Evolutionary conservation across 2,329 filamentous ascomycete genomes (phyloP).

Genomic region (Sporothrix schenckii): DNA sequence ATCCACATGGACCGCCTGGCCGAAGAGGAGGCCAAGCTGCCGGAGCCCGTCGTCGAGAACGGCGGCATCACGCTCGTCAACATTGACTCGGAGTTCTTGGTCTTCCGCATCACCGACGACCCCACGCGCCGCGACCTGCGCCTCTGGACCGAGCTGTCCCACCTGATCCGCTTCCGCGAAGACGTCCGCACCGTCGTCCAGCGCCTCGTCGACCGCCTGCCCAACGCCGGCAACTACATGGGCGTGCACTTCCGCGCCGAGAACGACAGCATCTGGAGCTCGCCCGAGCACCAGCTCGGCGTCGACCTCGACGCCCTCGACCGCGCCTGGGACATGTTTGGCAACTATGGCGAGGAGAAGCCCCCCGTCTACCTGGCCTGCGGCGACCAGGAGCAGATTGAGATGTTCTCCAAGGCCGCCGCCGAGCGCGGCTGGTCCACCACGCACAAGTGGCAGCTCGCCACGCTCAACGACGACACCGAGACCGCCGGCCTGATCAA

Average conservation of each 20-base stretch:
- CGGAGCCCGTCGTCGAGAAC: constrained; percentile 25
- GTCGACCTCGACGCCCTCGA: constrained; percentile 45
- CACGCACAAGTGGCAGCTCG: constrained; percentile 43
- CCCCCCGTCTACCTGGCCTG: constrained; percentile 45
- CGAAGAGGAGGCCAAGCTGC: constrained; percentile 24
- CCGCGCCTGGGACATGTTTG: constrained; percentile 40
- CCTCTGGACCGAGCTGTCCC: constrained; percentile 44
- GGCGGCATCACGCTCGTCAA: constrained; percentile 41
- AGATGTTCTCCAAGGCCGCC: constrained; percentile 41
- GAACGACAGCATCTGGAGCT: constrained; percentile 46
- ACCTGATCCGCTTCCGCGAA: constrained; percentile 42
- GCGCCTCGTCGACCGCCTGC: constrained; percentile 38
- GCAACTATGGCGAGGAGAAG: constrained; percentile 34
- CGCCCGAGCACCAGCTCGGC: constrained; percentile 42
- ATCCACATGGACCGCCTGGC: constrained; percentile 29
- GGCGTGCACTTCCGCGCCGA: constrained; percentile 46
- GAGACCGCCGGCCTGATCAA: constrained; percentile 38
- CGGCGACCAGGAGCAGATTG: constrained; percentile 43
- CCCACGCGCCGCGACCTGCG: constrained; percentile 42
- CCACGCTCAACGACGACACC: constrained; percentile 33
- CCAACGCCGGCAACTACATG: constrained; percentile 39
- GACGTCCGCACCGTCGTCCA: constrained; percentile 39
- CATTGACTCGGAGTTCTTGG: constrained; percentile 42
- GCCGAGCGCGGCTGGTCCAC: constrained; percentile 43
- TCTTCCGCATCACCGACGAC: constrained; percentile 46